Base-by-base conservation (phyloP, 2,329 filamentous ascomycete species). In the Macrophomina phaseolina region DNA sequence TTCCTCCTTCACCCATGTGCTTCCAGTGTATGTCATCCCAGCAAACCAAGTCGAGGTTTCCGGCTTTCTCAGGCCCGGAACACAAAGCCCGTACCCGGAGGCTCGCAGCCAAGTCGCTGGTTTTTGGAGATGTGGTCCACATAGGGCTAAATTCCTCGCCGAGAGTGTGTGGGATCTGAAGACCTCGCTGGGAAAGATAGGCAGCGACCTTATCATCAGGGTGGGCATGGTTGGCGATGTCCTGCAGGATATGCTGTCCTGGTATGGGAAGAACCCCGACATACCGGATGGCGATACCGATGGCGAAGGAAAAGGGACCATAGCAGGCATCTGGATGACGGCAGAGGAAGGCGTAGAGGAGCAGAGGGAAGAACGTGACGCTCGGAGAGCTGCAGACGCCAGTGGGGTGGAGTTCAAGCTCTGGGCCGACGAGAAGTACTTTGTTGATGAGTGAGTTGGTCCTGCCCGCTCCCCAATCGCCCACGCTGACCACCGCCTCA, bases 361-460 rank as follows among this genome's bases (percentile, higher is more conserved):
- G 75, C 84, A 85, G 67, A 76, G 79, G 4, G 90, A 94, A 64
- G 88, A 93, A 71, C 77, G 81, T 28, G 80, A 80, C 0, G 81
- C 92, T 1, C 81, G 82, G 34, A 74, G 79, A 0, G 73, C 87
- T 0, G 89, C 90, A 65, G 77, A 84, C 28, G 75, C 83, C 12
- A 78, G 83, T 3, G 82, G 81, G 0, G 81, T 88, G 4, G 82
- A 87, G 1, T 91, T 92, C 75, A 86, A 86, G 74, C 67, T 88
- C 0, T 93, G 89, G 87, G 77, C 78, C 0, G 91, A 94, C 71
- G 91, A 93, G 76, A 94, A 94, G 75, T 94, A 91, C 71, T 89
- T 89, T 68, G 83, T 94, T 61, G 89, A 94, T 72, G 90, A 94
- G 91, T 94, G 81, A 78, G 90, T 85, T 30, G 8, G 14, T 18